Conservation (phyloP, 805 yeast genomes). For the Maudiozyma serrabonitensis region DNA sequence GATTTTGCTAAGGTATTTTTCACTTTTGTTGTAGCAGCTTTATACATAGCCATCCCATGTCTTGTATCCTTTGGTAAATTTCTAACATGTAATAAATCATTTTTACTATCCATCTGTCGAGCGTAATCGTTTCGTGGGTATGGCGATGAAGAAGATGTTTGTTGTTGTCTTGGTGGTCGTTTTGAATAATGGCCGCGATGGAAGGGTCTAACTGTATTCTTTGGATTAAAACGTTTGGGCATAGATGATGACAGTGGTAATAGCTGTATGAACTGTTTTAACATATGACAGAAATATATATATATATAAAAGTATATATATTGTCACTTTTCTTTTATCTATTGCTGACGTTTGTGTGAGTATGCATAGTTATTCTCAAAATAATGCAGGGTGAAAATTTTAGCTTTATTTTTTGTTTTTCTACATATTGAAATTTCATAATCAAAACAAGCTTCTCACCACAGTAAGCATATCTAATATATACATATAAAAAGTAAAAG, state of each 20-base stretch:
- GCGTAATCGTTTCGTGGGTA: not conserved
- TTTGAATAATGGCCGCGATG: not conserved
- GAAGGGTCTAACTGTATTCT: slow-evolving; percentile 1
- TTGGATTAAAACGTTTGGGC: slow-evolving; percentile 2
- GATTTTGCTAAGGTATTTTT: not conserved
- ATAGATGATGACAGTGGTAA: not conserved
- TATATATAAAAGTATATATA: not conserved
- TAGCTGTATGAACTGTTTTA: not conserved
- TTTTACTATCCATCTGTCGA: not conserved
- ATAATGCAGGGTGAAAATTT: too few species aligned
- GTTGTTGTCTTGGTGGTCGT: not conserved
- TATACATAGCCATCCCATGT: slow-evolving; percentile 6
- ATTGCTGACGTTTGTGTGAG: too few species aligned
- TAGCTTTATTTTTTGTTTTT: too few species aligned
- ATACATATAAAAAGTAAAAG: too few species aligned
- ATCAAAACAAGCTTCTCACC: too few species aligned
- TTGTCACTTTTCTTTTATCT: not conserved
- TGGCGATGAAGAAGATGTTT: not conserved
- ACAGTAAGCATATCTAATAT: too few species aligned
- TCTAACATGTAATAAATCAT: slow-evolving; percentile 6
- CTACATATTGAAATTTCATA: too few species aligned
- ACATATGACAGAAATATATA: not conserved
- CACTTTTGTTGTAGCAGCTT: not conserved
- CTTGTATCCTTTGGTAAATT: slow-evolving; percentile 5
- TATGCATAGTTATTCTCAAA: too few species aligned